Percentiles rank a stretch among this genome's conserved stretches.
Conservation (phyloP, 306 rosid genomes). For the Mucuna pruriens region DNA sequence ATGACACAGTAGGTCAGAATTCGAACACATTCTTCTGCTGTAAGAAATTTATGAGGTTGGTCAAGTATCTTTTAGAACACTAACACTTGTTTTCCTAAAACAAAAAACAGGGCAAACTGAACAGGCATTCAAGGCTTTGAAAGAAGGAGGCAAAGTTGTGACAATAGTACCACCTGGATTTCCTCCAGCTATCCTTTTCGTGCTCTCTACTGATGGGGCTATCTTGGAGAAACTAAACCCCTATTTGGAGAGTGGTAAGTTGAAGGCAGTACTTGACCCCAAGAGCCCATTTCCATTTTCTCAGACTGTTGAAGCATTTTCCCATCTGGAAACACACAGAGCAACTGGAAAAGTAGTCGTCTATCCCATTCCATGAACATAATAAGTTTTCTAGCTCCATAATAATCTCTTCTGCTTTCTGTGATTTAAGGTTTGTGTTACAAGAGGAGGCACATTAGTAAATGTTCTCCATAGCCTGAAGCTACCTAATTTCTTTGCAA, state of each 20-base stretch:
- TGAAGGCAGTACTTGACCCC: constrained; percentile 68
- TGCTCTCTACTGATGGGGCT: constrained; percentile 45
- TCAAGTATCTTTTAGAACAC: neutral
- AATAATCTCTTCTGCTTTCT: neutral
- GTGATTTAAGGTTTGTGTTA: neutral
- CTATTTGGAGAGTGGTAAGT: constrained; percentile 67
- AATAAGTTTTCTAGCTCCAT: neutral
- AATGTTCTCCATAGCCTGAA: neutral
- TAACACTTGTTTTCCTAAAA: neutral
- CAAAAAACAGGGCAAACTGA: constrained; percentile 51
- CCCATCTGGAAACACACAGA: constrained; percentile 56
- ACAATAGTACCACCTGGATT: constrained; percentile 43
- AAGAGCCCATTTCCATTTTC: constrained; percentile 67
- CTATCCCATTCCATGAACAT: constrained; percentile 55
- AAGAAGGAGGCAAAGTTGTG: constrained; percentile 68
- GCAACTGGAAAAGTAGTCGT: constrained; percentile 66
- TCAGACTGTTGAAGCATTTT: constrained; percentile 56
- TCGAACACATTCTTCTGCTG: neutral
- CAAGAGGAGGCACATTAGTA: neutral
- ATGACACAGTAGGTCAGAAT: constrained; percentile 41
- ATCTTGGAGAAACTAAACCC: constrained; percentile 61
- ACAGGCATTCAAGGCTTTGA: constrained; percentile 54
- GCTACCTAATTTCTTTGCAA: neutral
- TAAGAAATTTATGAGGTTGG: neutral
- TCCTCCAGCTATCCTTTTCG: constrained; percentile 31